phyloP scores from a whole-genome alignment of 805 yeast species.

The Saccharomyces paradoxus region DNA sequence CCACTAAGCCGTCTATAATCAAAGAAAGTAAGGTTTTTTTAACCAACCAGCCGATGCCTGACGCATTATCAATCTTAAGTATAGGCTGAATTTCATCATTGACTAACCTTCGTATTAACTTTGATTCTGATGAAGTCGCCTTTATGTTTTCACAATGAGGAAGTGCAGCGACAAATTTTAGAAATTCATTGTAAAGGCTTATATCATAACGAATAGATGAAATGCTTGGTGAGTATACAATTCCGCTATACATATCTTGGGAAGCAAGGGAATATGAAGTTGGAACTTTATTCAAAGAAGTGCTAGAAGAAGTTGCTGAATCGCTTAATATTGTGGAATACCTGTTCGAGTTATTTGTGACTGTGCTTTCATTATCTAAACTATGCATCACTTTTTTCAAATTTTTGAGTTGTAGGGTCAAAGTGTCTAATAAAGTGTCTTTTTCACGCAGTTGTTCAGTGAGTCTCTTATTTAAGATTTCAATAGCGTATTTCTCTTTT shows the following conservation, averaged over 20 bases:
- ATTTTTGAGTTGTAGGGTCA: conserved; percentile 60
- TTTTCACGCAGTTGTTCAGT: conserved; percentile 53
- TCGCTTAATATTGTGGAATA: conserved; percentile 8
- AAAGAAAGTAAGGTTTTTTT: conserved; percentile 54
- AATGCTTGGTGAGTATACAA: conserved; percentile 36
- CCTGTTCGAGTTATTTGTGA: conserved; percentile 7
- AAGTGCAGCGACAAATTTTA: conserved; percentile 32
- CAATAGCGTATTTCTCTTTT: conserved; percentile 51
- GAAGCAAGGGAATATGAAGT: conserved; percentile 8
- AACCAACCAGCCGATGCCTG: conserved; percentile 54
- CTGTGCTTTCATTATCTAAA: conserved; percentile 31
- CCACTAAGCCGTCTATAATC: conserved; percentile 70
- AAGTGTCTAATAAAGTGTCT: conserved; percentile 54
- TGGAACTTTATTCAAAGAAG: conserved; percentile 16
- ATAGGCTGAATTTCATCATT: conserved; percentile 76
- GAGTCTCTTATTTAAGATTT: conserved; percentile 50
- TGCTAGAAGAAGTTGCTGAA: conserved; percentile 10
- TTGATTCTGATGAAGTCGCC: conserved; percentile 36
- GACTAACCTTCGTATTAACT: conserved; percentile 56
- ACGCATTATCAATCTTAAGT: conserved; percentile 53
- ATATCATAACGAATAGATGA: conserved; percentile 38
- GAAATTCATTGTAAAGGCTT: conserved; percentile 32
- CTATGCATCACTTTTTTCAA: conserved; percentile 53
- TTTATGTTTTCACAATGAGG: conserved; percentile 30
- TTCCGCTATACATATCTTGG: conserved; percentile 8